Evolutionary conservation across 2,329 filamentous ascomycete genomes (phyloP), one percentile per base, ranked within the genome.

Genomic region (Mycosphaerella sp.): DNA sequence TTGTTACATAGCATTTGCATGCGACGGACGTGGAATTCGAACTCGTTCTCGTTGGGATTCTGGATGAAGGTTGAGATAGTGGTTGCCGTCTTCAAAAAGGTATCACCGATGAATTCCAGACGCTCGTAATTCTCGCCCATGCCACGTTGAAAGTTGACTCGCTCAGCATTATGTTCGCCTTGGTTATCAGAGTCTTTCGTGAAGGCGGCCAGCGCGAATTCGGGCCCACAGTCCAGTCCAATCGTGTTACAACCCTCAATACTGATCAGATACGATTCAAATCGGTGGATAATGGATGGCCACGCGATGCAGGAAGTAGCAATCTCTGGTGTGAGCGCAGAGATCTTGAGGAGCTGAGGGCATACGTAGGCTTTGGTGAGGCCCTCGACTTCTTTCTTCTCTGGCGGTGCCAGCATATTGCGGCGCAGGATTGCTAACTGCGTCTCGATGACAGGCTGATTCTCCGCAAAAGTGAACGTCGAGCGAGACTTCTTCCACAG

Each of bases 71-170:
- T 75, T 0, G 89, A 84, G 47, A 98, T 89, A 0, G 90, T 91
- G 0, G 91, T 96, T 9, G 87, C 88, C 84, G 96, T 91, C 70
- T 98, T 98, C 53, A 98, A 76, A 63, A 96, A 95, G 30, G 85
- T 87, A 66, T 98, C 93, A 0, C 93, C 93, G 2, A 97, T 76
- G 53, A 96, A 95, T 63, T 98, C 93, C 0, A 97, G 77, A 10
- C 93, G 81, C 68, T 98, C 93, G 62, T 98, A 98, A 61, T 97
- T 97, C 35, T 84, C 85, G 1, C 89, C 89, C 89, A 95, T 95
- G 2, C 89, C 90, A 42, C 79, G 75, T 60, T 89, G 86, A 41
- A 90, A 82, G 59, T 89, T 87, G 46, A 88, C 70, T 35, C 86
- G 80, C 50, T 85, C 77, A 0, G 74, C 75, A 6, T 63, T 61